Percentiles rank a stretch among this genome's conserved stretches.
Evolutionary conservation across 2,329 filamentous ascomycete species (phyloP).

Genomic region (Talaromyces sp.): DNA sequence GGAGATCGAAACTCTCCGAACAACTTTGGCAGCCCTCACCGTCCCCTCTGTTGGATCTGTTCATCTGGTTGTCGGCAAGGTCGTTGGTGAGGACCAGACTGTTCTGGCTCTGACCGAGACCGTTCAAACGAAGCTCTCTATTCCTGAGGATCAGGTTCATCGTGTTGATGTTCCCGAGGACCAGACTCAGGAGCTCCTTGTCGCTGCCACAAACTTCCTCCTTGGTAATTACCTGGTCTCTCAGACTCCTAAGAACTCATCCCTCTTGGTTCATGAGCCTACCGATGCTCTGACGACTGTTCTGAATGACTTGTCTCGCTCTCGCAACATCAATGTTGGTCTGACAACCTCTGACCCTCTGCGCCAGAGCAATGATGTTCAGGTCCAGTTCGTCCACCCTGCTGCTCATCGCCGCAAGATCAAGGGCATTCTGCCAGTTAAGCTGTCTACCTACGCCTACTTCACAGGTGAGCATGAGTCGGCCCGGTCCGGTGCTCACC

Average conservation of each 20-base stretch:
- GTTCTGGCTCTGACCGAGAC: background rate
- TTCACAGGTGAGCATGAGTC: background rate
- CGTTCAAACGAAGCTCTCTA: background rate
- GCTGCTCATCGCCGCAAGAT: background rate
- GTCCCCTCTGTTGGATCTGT: background rate
- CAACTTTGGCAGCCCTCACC: background rate
- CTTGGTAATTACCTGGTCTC: background rate
- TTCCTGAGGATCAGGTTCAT: background rate
- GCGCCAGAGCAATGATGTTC: background rate
- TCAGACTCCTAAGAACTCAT: background rate
- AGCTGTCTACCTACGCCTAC: background rate
- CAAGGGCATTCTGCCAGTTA: background rate
- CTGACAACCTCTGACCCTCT: background rate
- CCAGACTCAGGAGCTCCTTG: background rate
- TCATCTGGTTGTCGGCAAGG: background rate
- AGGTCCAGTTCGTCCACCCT: background rate
- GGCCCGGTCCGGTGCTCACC: background rate
- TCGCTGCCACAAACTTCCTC: background rate
- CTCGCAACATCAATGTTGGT: background rate
- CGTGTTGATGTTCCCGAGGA: background rate
- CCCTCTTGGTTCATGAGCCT: constrained; percentile 1
- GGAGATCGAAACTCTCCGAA: background rate
- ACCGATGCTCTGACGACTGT: background rate
- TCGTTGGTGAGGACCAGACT: background rate
- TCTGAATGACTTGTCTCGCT: background rate